phyloP scores from a whole-genome alignment of 805 yeast species.

The Spencermartinsiella europaea region DNA sequence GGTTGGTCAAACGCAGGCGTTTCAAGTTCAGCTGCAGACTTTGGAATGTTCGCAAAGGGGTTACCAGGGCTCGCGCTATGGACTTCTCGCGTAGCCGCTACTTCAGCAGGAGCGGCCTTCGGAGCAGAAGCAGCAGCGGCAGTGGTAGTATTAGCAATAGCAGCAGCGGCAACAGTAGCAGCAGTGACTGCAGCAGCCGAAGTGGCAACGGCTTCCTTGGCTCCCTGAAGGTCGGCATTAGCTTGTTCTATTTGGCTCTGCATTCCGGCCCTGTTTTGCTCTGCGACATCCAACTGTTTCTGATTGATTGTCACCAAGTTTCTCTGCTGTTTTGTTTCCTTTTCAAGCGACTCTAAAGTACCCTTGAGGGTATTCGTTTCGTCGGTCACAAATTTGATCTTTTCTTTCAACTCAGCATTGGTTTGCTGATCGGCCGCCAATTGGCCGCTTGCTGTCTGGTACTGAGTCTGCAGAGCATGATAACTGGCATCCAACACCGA shows the following conservation, averaged over 20 bases:
- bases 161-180: constrained; percentile 16
- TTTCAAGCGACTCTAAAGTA: constrained; percentile 47
- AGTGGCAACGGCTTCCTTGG: constrained; percentile 3
- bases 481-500: constrained; percentile 73
- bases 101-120: not conserved
- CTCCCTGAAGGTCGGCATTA: constrained; percentile 29
- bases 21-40: not conserved
- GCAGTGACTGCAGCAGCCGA: constrained; percentile 15
- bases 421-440: constrained; percentile 65
- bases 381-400: constrained; percentile 59
- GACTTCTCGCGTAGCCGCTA: not conserved
- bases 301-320: constrained; percentile 60
- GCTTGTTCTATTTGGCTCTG: constrained; percentile 32
- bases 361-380: constrained; percentile 56
- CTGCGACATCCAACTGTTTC: constrained; percentile 64
- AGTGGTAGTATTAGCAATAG: constrained; percentile 24
- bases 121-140: constrained; percentile 24
- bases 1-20: not conserved
- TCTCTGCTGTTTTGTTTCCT: constrained; percentile 55
- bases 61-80: constrained; percentile 13
- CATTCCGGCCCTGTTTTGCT: constrained; percentile 39
- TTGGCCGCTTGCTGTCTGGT: constrained; percentile 53
- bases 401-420: constrained; percentile 61
- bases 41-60: constrained; percentile 10
- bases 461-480: constrained; percentile 61